Base-by-base conservation (phyloP, 495 filamentous ascomycete species). In the Podospora appendiculata region DNA sequence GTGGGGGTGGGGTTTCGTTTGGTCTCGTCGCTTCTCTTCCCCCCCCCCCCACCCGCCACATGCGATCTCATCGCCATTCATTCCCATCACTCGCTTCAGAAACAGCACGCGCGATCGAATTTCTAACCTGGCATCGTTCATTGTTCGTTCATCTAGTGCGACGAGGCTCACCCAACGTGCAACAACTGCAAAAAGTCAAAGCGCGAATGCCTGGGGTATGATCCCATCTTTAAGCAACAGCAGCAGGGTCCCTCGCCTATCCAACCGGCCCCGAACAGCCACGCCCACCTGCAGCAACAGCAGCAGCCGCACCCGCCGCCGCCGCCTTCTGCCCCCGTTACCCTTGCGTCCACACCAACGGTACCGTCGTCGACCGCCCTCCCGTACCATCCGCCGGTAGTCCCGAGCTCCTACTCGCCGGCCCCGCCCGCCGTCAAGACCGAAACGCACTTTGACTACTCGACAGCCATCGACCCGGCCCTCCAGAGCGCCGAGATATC, bases 181-280 rank as follows among this genome's bases (percentile, higher is more conserved):
- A 85, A 91, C 63, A 98, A 98, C 70, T 98, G 93, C 72, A 86
- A 91, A 64, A 98, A 96, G 71, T 96, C 90, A 62, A 97, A 96
- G 70, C 88, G 93, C 60, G 93, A 97, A 64, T 98, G 93, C 66
- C 69, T 95, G 47, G 93, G 93, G 43, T 98, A 98, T 82, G 93
- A 98, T 66, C 93, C 93, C 38, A 94, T 97, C 55, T 98, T 98
- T 75, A 94, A 95, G 69, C 81, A 85, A 60, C 87, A 90, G 61
- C 84, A 87, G 45, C 84, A 87, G 45, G 82, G 83, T 16, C 87
- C 88, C 13, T 76, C 87, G 41, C 79, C 83, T 47, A 89, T 94
- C 56, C 89, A 92, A 66, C 87, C 88, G 54, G 86, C 69, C 9
- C 68, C 62, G 54, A 59, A 62, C 58, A 66, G 58, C 66, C 59